phyloP scores from a whole-genome alignment of 2,329 filamentous ascomycete genomes.

The Stylonectria norvegica region DNA sequence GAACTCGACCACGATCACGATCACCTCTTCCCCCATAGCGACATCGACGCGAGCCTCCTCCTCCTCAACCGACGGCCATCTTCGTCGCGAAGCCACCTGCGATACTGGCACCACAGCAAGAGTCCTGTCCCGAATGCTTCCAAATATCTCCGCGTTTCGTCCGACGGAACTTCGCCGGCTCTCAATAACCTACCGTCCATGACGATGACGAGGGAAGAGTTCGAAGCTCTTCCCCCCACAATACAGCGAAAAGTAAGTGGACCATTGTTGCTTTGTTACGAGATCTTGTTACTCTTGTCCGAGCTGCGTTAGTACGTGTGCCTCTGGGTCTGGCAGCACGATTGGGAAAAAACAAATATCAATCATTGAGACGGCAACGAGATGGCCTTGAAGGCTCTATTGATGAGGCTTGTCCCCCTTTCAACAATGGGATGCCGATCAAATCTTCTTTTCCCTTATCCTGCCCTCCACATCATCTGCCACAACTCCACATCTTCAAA shows the following conservation, averaged over 20 bases:
- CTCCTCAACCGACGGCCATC: conserved; percentile 21
- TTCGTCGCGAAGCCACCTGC: conserved; percentile 27
- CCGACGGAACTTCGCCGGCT: conserved; percentile 17
- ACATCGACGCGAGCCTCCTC: neutral
- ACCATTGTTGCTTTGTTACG: conserved; percentile 2
- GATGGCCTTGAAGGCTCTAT: too few species aligned
- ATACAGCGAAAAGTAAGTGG: conserved; percentile 55
- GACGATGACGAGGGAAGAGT: conserved; percentile 38
- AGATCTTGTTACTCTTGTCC: neutral
- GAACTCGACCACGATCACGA: conserved; percentile 21
- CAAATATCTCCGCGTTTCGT: conserved; percentile 23
- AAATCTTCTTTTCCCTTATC: conserved; percentile 1
- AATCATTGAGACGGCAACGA: too few species aligned
- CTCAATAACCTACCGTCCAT: conserved; percentile 24
- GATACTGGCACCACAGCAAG: conserved; percentile 17
- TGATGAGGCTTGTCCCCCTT: too few species aligned
- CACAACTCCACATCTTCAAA: neutral
- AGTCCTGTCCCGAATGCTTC: conserved; percentile 15
- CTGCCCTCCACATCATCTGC: neutral
- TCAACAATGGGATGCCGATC: too few species aligned
- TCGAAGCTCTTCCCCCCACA: conserved; percentile 52
- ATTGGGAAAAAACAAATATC: neutral
- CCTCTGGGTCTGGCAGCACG: neutral
- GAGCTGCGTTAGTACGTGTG: too few species aligned
- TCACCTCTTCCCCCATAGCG: conserved; percentile 9